phyloP scores from a whole-genome alignment of 768 basidiomycete species.

The Psilocybe azurescens region DNA sequence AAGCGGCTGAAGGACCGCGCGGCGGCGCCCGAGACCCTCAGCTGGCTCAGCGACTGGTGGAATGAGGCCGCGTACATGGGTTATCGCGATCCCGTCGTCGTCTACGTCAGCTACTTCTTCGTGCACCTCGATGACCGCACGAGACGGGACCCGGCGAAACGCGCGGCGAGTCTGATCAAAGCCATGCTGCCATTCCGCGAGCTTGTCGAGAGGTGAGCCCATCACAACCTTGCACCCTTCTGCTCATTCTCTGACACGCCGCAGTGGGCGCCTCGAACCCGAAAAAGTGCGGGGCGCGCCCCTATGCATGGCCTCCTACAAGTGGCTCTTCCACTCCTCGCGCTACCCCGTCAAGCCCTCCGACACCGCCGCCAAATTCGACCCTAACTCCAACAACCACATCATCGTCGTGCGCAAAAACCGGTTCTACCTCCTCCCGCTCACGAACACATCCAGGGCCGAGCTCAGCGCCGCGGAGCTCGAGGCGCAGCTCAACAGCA shows the following conservation, averaged over 20 bases:
- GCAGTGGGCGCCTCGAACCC: slow-evolving; percentile 80
- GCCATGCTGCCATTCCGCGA: slow-evolving; percentile 86
- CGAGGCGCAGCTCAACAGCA: slow-evolving; percentile 77
- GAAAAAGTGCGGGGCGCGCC: slow-evolving; percentile 82
- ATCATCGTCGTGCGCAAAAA: slow-evolving; percentile 92
- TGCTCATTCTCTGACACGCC: background rate
- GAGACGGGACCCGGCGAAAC: slow-evolving; percentile 58
- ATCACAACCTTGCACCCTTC: background rate
- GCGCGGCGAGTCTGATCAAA: slow-evolving; percentile 86
- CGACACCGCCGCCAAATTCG: slow-evolving; percentile 86
- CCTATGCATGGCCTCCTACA: slow-evolving; percentile 92
- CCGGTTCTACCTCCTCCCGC: slow-evolving; percentile 84
- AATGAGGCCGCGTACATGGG: slow-evolving; percentile 91
- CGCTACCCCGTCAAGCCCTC: slow-evolving; percentile 84
- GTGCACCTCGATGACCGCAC: slow-evolving; percentile 76
- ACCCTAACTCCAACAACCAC: slow-evolving; percentile 78
- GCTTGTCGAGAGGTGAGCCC: slow-evolving; percentile 76
- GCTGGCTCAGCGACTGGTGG: slow-evolving; percentile 99
- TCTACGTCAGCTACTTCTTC: slow-evolving; percentile 95
- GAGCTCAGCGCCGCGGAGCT: slow-evolving; percentile 83
- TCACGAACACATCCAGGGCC: slow-evolving; percentile 62
- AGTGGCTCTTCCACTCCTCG: slow-evolving; percentile 97
- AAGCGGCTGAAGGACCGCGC: slow-evolving; percentile 78
- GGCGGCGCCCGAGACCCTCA: slow-evolving; percentile 56
- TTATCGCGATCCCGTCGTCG: slow-evolving; percentile 89